Evolutionary conservation across 2,329 filamentous ascomycete genomes (phyloP), one percentile per base, ranked within the genome.

Genomic region (Paraphaeosphaeria minitans): DNA sequence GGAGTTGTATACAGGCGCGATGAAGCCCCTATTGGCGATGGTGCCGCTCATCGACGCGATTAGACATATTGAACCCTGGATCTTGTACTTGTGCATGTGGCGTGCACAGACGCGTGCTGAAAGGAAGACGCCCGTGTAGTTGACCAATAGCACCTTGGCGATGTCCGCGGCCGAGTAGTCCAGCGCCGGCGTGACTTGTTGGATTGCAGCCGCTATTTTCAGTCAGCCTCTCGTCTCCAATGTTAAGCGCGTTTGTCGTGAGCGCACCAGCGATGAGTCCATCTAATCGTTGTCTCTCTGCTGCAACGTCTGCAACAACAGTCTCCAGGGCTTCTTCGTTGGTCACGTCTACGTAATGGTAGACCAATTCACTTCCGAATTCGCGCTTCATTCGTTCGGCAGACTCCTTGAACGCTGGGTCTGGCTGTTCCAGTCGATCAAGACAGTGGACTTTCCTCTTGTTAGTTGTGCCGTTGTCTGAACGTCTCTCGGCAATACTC

Each of bases 301-400:
- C 81, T 9, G 88, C 90, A 63, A 97, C 94, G 8, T 77, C 79
- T 62, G 83, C 81, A 57, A 96, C 82, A 45, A 90, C 82, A 22
- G 78, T 78, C 71, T 93, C 88, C 48, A 97, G 81, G 39, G 81
- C 75, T 2, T 83, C 79, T 33, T 87, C 86, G 67, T 94, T 85
- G 21, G 90, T 85, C 10, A 96, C 91, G 74, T 97, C 92, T 52
- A 92, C 86, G 60, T 87, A 86, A 71, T 89, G 87, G 79, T 96
- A 96, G 57, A 86, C 82, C 41, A 95, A 76, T 47, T 82, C 83
- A 4, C 87, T 87, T 61, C 82, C 84, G 27, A 90, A 82, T 68
- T 89, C 85, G 35, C 82, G 75, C 8, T 78, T 78, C 33, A 89
- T 87, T 39, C 86, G 83, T 58, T 83, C 79, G 59, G 87, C 86